phyloP scores from a whole-genome alignment of 169 alveolate species.

The Cyclospora cayetanensis region DNA sequence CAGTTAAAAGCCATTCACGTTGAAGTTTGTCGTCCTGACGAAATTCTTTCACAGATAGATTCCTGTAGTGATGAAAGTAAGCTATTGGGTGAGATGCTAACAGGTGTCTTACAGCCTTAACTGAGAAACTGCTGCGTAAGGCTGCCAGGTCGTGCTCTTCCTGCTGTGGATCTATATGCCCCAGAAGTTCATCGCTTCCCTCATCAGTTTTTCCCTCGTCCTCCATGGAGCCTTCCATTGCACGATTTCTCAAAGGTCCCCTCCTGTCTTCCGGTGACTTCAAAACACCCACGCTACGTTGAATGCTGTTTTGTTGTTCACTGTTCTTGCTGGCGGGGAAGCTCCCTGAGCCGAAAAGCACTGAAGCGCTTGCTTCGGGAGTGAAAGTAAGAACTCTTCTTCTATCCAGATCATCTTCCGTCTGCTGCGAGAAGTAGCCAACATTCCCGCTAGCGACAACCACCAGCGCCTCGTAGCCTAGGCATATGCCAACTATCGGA shows the following conservation, averaged over 20 bases:
- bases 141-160: background rate
- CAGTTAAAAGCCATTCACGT: background rate
- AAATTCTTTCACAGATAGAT: background rate
- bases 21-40: background rate
- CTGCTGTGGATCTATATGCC: background rate
- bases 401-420: background rate
- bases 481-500: slow-evolving; percentile 29
- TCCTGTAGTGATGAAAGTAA: background rate
- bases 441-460: slow-evolving; percentile 32
- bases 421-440: background rate
- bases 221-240: background rate
- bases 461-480: slow-evolving; percentile 53
- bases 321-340: background rate
- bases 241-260: background rate
- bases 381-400: background rate
- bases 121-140: background rate
- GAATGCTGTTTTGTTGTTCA: background rate
- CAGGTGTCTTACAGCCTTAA: background rate
- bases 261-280: background rate
- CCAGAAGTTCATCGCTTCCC: background rate
- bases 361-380: background rate
- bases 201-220: background rate
- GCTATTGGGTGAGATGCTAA: background rate
- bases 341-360: background rate
- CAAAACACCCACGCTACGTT: too few species aligned